These are phyloP conservation scores for Exophiala oligosperma DNA, from an alignment of 2,329 filamentous ascomycete species.

Conservation along the genomic window DNA sequence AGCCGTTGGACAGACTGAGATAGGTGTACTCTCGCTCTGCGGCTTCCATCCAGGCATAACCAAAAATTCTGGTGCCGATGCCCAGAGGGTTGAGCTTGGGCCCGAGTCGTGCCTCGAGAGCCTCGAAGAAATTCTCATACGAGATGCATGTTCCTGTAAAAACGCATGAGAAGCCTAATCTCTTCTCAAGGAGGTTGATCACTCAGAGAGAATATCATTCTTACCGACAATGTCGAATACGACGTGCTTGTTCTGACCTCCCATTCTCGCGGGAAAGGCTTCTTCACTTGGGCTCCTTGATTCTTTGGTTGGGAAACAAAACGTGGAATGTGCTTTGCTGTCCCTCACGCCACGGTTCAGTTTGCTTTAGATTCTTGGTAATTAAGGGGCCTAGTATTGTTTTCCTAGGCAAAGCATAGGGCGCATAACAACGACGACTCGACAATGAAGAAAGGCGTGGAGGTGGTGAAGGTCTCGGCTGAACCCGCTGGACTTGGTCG, in stretches of 20 bases:
- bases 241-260: neutral
- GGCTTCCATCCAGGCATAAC: slow-evolving; percentile 44
- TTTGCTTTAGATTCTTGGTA: no score
- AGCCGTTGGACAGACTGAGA: slow-evolving; percentile 41
- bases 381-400: no score
- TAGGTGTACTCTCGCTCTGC: slow-evolving; percentile 49
- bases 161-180: slow-evolving; percentile 30
- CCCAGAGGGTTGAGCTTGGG: slow-evolving; percentile 35
- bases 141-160: slow-evolving; percentile 52
- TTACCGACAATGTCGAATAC: slow-evolving; percentile 1
- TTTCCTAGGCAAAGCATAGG: no score
- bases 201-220: neutral
- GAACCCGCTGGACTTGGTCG: no score
- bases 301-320: no score
- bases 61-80: slow-evolving; percentile 41
- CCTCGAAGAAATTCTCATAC: slow-evolving; percentile 41
- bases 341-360: no score
- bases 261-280: neutral
- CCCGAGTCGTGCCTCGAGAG: slow-evolving; percentile 41
- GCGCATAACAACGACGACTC: no score
- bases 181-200: slow-evolving; percentile 31
- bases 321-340: no score
- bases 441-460: no score
- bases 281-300: neutral
- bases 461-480: no score